Conservation (phyloP, 208 protist genomes). For the Leishmania major region DNA sequence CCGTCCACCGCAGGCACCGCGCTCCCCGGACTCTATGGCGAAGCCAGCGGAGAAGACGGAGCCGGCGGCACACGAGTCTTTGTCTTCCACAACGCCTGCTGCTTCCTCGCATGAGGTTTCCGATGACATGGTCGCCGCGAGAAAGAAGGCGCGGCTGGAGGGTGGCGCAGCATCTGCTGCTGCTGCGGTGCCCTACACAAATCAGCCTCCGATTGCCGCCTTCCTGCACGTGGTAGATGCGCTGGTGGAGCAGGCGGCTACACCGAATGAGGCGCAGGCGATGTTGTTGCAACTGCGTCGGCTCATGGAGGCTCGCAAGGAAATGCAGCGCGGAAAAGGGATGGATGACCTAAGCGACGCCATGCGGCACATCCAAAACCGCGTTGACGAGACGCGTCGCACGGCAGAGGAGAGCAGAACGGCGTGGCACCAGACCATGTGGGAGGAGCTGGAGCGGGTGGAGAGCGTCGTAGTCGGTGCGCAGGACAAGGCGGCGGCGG, state of each 20-base stretch:
- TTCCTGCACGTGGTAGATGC: slow-evolving; percentile 49
- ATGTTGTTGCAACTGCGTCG: slow-evolving; percentile 65
- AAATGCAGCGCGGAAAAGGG: slow-evolving; percentile 42
- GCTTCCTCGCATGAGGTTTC: background rate
- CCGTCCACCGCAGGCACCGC: slow-evolving; percentile 2
- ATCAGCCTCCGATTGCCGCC: slow-evolving; percentile 21
- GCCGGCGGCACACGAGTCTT: background rate
- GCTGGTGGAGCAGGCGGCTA: slow-evolving; percentile 22
- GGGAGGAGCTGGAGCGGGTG: slow-evolving; percentile 48
- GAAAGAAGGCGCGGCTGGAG: slow-evolving; percentile 41
- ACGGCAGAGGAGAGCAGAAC: slow-evolving; percentile 37
- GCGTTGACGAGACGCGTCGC: slow-evolving; percentile 69
- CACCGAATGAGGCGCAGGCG: slow-evolving; percentile 43
- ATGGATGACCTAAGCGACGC: slow-evolving; percentile 47
- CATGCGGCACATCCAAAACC: slow-evolving; percentile 63
- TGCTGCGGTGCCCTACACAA: slow-evolving; percentile 2
- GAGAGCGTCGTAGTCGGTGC: slow-evolving; percentile 49
- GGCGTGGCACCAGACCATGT: slow-evolving; percentile 38
- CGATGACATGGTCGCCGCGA: slow-evolving; percentile 3
- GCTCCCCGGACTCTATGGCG: slow-evolving; percentile 4
- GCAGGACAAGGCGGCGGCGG: slow-evolving; percentile 55
- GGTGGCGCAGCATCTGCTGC: slow-evolving; percentile 4
- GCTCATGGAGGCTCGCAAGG: slow-evolving; percentile 58
- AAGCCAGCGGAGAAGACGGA: background rate
- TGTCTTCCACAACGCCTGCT: slow-evolving; percentile 1